Base-by-base conservation (phyloP, 164 flowering plant species). In the Amborella trichopoda region DNA sequence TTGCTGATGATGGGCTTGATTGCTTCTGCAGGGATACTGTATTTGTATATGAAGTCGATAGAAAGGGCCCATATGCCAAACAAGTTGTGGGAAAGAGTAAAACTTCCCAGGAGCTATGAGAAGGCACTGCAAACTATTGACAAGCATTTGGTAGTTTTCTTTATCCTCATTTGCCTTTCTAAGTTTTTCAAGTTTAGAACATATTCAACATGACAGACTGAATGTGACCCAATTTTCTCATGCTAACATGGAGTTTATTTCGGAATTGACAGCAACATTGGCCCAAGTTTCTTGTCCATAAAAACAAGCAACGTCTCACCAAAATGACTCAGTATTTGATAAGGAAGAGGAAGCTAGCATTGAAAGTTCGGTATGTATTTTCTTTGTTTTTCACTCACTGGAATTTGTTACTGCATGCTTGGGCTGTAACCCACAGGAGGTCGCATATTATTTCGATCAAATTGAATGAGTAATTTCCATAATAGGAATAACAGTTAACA, bases 291-390 rank as follows among this genome's bases (percentile, higher is more conserved):
- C 80, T 87, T 43, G 70, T 80, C 6, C 95, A 87, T 65, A 91
- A 82, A 60, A 66, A 62, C 23, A 91, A 91, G 65, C 96, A 87
- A 42, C 71, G 96, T 11, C 67, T 87, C 52, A 87, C 96, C 21
- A 91, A 83, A 70, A 80, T 91, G 94, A 81, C 94, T 37, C 96
- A 87, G 52, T 82, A 82, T 89, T 74, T 93, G 32, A 81, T 87
- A 48, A 84, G 96, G 10, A 87, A 75, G 95, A 75, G 90, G 73
- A 91, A 84, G 61, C 90, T 91, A 54, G 90, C 85, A 25, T 56
- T 87, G 54, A 91, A 91, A 68, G 85, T 94, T 52, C 81, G 96
- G 98, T 90, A 56, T 4, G 22, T 11, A 4, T 11, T 30, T 38
- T 51, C 38, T 47, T 45, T 21, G n/a, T 37, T 3, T 1, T 30